Evolutionary conservation across 495 filamentous ascomycete genomes (phyloP), one percentile per base, ranked within the genome.

Genomic region (Xylaria grammica): DNA sequence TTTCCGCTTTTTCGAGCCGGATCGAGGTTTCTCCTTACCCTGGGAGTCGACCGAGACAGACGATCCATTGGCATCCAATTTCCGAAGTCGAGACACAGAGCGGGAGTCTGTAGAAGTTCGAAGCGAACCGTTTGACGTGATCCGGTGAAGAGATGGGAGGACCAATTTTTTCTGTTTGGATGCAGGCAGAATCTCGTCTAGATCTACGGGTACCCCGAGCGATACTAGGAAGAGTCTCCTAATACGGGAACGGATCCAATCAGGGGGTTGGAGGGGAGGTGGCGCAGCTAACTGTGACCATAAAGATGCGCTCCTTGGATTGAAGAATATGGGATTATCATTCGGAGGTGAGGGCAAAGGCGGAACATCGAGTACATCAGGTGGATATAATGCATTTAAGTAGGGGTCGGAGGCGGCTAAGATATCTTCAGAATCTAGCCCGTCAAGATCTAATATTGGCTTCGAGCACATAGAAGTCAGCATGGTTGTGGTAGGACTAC

Each of bases 121-220:
- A 52, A 81, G 67, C 57, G 81, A 83, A 64, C 85, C 86, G 65
- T 75, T 82, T 22, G 79, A 87, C 27, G 74, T 81, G 66, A 77
- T 80, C 51, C 89, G 77, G 69, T 90, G 86, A 54, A 95, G 88
- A 2, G 91, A 95, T 7, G 95, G 96, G 3, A 99, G 85, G 20
- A 99, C 84, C 26, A 99, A 89, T 70, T 98, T 97, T 84, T 98
- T 98, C 73, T 98, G 96, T 77, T 97, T 97, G 38, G 91, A 94
- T 2, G 94, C 91, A 2, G 95, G 95, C 20, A 98, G 85, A 64
- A 98, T 97, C 79, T 98, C 95, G 75, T 99, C 95, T 2, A 99
- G 84, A 68, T 99, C 95, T 51, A 99, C 90, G 5, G 95, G 95
- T 1, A 99, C 95, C 17, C 95, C 95, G 4, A 99, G 85, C 11